Base-by-base conservation (phyloP, 176 grass and related monocot genomes). In the Musa itinerans region DNA sequence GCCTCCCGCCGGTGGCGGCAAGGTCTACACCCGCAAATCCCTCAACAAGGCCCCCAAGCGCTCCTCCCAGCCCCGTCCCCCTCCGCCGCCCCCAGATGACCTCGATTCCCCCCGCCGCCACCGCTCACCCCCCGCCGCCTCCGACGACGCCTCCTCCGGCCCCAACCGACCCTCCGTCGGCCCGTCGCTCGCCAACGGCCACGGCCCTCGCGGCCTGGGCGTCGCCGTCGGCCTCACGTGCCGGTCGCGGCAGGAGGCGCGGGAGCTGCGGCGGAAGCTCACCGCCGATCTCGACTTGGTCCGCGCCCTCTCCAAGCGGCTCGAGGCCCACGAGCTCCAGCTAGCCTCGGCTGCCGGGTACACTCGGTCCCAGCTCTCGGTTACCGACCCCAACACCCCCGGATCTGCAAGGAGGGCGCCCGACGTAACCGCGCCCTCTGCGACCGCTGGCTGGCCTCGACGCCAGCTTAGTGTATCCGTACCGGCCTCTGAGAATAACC, bases 311-410 rank as follows among this genome's bases (percentile, higher is more conserved):
- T 78, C 69, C 72, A 90, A 90, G 76, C 84, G 88, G 68, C 79
- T 90, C 16, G 58, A 57, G 75, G 83, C 88, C 15, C 76, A 79
- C 50, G 68, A 71, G 50, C 16, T 71, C 16, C 68, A 71, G 19
- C 34, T 21, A 43, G 72, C 53, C 52, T 24, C 53, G 20, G 72
- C 13, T 3, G 72, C 23, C 0, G 72, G 72, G 24, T 49, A 51
- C 52, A 51, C 53, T 10, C 54, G 24, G 9, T 90, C 88, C 50
- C 84, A 85, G 21, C 88, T 90, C 66, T 90, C 88, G 8, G 85
- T 82, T 81, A 90, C 84, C 21, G 88, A 90, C 82, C 84, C 88
- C 50, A 87, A 81, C 79, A 84, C 88, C 12, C 84, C 88, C 53
- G 78, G 80, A 12, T 79, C 80, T 14, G 26, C 65, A 8, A 68